Evolutionary conservation across 2,329 filamentous ascomycete genomes (phyloP).

Genomic region (Xylaria sp.): DNA sequence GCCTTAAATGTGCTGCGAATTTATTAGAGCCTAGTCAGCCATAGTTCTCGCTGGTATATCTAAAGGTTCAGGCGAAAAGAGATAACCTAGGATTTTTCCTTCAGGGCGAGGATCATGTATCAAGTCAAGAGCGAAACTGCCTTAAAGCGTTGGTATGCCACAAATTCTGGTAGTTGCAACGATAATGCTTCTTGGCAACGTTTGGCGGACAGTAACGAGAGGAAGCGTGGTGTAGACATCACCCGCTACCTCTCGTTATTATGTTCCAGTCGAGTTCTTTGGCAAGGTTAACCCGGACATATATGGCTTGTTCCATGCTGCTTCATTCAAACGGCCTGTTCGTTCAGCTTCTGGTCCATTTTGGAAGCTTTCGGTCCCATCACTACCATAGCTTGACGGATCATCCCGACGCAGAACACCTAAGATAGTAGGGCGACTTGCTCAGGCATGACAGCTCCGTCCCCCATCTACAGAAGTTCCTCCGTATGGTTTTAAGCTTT

Average conservation of each 20-base stretch:
- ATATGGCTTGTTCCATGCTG: conserved; percentile 1
- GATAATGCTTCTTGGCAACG: neutral
- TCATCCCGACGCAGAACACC: neutral
- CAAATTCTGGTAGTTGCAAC: neutral
- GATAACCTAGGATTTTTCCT: neutral
- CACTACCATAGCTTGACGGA: neutral
- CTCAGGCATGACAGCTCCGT: neutral
- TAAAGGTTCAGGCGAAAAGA: neutral
- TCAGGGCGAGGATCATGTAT: neutral
- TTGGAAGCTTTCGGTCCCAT: neutral
- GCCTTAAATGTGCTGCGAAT: neutral
- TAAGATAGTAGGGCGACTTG: neutral
- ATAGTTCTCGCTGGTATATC: neutral
- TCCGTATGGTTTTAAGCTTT: conserved; percentile 33
- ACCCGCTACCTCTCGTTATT: conserved; percentile 3
- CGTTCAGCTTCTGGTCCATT: neutral
- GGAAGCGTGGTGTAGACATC: neutral
- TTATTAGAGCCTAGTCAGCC: neutral
- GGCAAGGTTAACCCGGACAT: neutral
- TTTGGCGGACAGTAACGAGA: neutral
- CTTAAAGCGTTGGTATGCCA: neutral
- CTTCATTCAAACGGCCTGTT: neutral
- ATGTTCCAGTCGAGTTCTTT: neutral
- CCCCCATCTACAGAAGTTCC: neutral
- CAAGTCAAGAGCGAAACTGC: neutral